Conservation (phyloP, 805 yeast genomes). For the Deakozyma indianensis region DNA sequence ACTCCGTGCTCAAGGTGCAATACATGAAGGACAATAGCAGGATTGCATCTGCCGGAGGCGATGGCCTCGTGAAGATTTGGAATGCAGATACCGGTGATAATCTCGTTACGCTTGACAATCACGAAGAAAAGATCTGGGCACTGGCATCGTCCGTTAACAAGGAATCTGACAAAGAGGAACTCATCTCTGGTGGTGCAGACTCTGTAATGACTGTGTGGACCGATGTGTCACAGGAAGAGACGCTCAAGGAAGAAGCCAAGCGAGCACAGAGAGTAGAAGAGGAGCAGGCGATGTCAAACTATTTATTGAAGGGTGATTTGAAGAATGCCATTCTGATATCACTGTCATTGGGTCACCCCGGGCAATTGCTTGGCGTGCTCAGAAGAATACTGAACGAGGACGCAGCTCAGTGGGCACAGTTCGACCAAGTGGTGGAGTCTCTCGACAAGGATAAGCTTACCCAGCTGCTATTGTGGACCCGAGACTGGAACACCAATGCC, state of each 20-base stretch:
- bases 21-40: constrained; percentile 41
- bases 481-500: constrained; percentile 93
- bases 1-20: constrained; percentile 72
- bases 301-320: constrained; percentile 64
- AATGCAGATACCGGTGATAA: constrained; percentile 65
- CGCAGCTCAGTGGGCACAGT: constrained; percentile 34
- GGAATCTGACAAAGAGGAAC: constrained; percentile 50
- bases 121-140: constrained; percentile 92
- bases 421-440: constrained; percentile 48
- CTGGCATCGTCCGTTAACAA: constrained; percentile 55
- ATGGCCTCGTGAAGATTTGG: constrained; percentile 89
- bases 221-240: constrained; percentile 69
- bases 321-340: constrained; percentile 78
- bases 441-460: constrained; percentile 48
- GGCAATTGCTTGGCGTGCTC: constrained; percentile 42
- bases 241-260: constrained; percentile 33
- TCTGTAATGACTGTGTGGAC: constrained; percentile 82
- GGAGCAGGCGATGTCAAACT: constrained; percentile 76
- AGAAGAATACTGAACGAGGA: constrained; percentile 46
- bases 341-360: constrained; percentile 76
- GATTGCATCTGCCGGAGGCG: constrained; percentile 70
- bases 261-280: constrained; percentile 60
- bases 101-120: constrained; percentile 73
- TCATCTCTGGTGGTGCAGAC: constrained; percentile 89
- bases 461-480: constrained; percentile 52